Evolutionary conservation across 2,329 filamentous ascomycete genomes (phyloP).

Genomic region (Aspergillus ochraceoroseus): DNA sequence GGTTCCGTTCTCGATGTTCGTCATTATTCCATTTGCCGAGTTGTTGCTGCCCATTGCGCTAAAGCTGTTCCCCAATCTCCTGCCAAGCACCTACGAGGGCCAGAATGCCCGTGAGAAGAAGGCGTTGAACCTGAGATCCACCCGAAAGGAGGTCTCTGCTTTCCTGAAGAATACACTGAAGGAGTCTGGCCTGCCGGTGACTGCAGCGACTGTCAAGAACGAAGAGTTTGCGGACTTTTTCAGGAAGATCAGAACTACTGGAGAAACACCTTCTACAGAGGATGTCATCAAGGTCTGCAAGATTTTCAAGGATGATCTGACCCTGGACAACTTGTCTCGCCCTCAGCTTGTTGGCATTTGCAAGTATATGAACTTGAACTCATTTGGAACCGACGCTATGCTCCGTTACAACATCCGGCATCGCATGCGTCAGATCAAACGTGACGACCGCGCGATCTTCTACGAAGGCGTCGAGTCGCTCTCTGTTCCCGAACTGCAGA

Average conservation of each 20-base stretch:
- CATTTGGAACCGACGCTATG: constrained; percentile 96
- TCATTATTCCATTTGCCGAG: constrained; percentile 95
- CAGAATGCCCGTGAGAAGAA: constrained; percentile 88
- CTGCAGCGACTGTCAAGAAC: constrained; percentile 74
- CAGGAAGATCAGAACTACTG: constrained; percentile 87
- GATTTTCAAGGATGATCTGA: constrained; percentile 96
- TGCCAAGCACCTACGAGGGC: constrained; percentile 94
- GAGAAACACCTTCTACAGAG: constrained; percentile 77
- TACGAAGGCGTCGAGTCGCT: constrained; percentile 91
- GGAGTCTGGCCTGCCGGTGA: constrained; percentile 89
- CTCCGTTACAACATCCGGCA: constrained; percentile 94
- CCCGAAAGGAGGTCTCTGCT: constrained; percentile 85
- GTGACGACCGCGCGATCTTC: constrained; percentile 88
- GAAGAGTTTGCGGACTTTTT: constrained; percentile 97
- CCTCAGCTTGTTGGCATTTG: constrained; percentile 97
- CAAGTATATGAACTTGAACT: constrained; percentile 96
- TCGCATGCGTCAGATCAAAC: constrained; percentile 98
- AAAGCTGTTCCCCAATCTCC: constrained; percentile 92
- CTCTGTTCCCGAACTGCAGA: constrained; percentile 89
- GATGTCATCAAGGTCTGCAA: constrained; percentile 99
- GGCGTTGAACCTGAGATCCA: constrained; percentile 71
- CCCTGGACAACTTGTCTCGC: constrained; percentile 90
- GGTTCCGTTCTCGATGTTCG: constrained; percentile 92
- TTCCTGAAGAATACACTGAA: constrained; percentile 85
- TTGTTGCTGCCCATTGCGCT: constrained; percentile 84